Conservation (phyloP, 1,284 basidiomycete genomes). For the Ganoderma leucocontextum region DNA sequence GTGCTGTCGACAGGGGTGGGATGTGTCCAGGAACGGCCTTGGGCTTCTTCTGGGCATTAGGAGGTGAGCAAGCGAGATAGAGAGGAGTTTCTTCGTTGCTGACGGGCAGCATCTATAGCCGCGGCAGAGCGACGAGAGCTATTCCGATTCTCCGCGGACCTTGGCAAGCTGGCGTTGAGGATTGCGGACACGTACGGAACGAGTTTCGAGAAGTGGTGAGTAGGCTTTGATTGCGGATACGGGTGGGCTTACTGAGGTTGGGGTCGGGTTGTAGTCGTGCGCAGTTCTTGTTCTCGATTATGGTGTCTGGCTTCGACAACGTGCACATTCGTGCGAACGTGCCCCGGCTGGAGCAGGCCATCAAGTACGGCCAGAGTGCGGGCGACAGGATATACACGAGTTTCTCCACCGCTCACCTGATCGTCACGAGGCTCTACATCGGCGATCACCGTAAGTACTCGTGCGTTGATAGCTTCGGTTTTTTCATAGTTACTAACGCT, state of each 20-base stretch:
- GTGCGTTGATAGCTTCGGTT: not conserved
- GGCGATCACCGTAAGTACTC: conserved; percentile 64
- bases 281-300: conserved; percentile 62
- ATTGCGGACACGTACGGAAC: conserved; percentile 71
- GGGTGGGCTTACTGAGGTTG: conserved; percentile 9
- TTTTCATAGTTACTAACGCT: conserved; percentile 9
- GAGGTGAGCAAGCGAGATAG: conserved; percentile 50
- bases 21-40: conserved; percentile 72
- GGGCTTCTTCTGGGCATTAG: conserved; percentile 76
- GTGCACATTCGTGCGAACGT: conserved; percentile 69
- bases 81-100: not conserved
- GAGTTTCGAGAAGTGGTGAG: conserved; percentile 71
- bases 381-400: conserved; percentile 73
- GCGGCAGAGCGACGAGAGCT: conserved; percentile 66
- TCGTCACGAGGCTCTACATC: conserved; percentile 64
- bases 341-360: conserved; percentile 65
- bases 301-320: conserved; percentile 74
- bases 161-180: conserved; percentile 69
- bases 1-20: conserved; percentile 54
- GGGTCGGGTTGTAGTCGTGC: conserved; percentile 55
- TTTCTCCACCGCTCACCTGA: conserved; percentile 62
- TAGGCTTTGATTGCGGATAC: conserved; percentile 8
- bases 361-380: conserved; percentile 70
- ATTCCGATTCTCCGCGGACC: conserved; percentile 70
- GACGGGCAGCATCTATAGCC: conserved; percentile 37